Base-by-base conservation (phyloP, 2,329 filamentous ascomycete species). In the Cordyceps cicadae region DNA sequence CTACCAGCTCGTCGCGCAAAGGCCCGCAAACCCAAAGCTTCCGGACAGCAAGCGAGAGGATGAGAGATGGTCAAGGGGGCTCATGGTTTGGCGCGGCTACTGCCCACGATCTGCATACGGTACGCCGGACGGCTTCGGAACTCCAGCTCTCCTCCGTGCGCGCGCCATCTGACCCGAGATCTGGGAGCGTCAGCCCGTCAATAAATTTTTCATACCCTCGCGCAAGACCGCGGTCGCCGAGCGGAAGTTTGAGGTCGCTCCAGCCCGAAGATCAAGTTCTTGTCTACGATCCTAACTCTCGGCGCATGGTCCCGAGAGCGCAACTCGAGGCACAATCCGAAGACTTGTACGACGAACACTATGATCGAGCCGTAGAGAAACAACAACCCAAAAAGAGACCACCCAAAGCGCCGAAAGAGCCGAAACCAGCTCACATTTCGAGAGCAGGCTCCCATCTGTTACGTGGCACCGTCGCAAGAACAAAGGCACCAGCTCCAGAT, bases 241-340 rank as follows among this genome's bases (percentile, higher is more conserved):
- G 51, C 7, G 58, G 56, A 32, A 62, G 61, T 15, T 12, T 62
- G 14, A 53, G 53, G 8, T 62, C 53, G 52, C 59, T 19, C 46
- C 50, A 43, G 62, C 56, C 15, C 62, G 64, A 39, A 60, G 74
- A 78, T 48, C 67, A 79, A 64, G 70, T 74, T 37, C 66, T 88
- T 70, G 81, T 88, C 52, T 85, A 86, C 66, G 85, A 87, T 64
- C 77, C 84, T n/a, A 87, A 87, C 65, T 86, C 85, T 17, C 78
- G 85, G 65, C 81, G 85, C 62, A 85, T 87, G 77, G 76, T 87
- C 3, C 77, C 80, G 3, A 78, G 65, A 57, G 70, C 69, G 6
- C 74, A 81, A 29, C 64, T 81, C 19, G 51, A 75, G 64, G 77
- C 70, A 54, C 72, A 72, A 50, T 77, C 81, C 55, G 74, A 79